These are phyloP conservation scores for Capsicum pubescens DNA, from an alignment of 257 asterid species.

Conservation along the genomic window DNA sequence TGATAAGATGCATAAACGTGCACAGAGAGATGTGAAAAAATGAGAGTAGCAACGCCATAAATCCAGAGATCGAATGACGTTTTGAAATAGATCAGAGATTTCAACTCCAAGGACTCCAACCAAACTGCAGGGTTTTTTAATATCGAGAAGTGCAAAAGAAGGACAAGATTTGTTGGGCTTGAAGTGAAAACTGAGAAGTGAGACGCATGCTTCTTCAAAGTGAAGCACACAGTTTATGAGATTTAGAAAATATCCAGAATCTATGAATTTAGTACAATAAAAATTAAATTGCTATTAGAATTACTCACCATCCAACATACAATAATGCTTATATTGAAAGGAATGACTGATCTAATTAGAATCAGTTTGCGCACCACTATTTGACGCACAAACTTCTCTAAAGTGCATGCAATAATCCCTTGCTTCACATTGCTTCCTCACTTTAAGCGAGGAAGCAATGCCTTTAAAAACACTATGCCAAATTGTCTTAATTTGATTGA, in stretches of 20 bases:
- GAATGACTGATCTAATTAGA: not conserved
- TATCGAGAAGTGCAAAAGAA: not conserved
- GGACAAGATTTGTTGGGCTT: not conserved
- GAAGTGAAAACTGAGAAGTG: not conserved
- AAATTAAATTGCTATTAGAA: not conserved
- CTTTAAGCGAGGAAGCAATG: not conserved
- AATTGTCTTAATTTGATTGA: not conserved
- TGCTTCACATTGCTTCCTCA: not conserved
- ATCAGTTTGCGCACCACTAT: not conserved
- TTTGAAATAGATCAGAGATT: not conserved
- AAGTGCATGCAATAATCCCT: not conserved
- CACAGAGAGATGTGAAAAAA: not conserved
- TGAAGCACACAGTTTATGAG: not conserved
- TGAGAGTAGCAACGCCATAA: not conserved
- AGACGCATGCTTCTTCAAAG: not conserved
- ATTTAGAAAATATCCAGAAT: not conserved
- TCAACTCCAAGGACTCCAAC: not conserved
- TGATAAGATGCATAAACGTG: not conserved
- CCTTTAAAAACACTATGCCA: not conserved
- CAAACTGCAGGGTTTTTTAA: not conserved
- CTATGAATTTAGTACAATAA: not conserved
- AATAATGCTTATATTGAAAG: not conserved
- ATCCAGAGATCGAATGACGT: not conserved
- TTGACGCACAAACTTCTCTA: slow-evolving; percentile 6
- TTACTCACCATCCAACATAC: not conserved